Percentiles rank a stretch among this genome's conserved stretches.
phyloP scores from a whole-genome alignment of 2,329 filamentous ascomycete species.

The Phialophora verrucosa region DNA sequence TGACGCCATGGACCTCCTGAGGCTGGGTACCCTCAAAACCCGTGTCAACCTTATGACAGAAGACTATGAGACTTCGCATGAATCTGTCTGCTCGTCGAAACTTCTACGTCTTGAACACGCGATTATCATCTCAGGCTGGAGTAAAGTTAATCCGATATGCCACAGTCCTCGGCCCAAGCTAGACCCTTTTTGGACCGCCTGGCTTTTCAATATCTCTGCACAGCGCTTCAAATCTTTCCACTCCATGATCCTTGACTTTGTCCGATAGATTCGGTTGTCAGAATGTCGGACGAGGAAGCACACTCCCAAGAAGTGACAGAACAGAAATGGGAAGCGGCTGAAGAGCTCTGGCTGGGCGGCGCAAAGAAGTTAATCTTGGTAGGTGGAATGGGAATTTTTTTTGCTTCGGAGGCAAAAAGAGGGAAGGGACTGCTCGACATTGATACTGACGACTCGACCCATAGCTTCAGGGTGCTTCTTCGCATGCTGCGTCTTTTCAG shows the following conservation, averaged over 20 bases:
- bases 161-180: background rate
- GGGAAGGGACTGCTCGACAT: background rate
- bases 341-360: slow-evolving; percentile 34
- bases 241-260: background rate
- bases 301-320: slow-evolving; percentile 22
- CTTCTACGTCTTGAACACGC: background rate
- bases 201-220: background rate
- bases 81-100: background rate
- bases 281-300: slow-evolving; percentile 22
- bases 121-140: background rate
- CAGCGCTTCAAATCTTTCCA: background rate
- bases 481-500: slow-evolving; percentile 92
- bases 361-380: slow-evolving; percentile 37
- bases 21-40: background rate
- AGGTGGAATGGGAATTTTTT: slow-evolving; percentile 20
- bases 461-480: slow-evolving; percentile 80
- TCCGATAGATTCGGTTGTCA: background rate
- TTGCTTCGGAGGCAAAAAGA: slow-evolving; percentile 1
- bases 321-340: slow-evolving; percentile 25
- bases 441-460: background rate
- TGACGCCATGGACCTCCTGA: background rate
- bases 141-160: background rate
- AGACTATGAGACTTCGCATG: background rate
- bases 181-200: background rate
- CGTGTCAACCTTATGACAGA: background rate